Percentiles rank a stretch among this genome's conserved stretches.
These are phyloP conservation scores for Iris macrosiphon DNA, from an alignment of 106 monocot species.

Conservation along the genomic window DNA sequence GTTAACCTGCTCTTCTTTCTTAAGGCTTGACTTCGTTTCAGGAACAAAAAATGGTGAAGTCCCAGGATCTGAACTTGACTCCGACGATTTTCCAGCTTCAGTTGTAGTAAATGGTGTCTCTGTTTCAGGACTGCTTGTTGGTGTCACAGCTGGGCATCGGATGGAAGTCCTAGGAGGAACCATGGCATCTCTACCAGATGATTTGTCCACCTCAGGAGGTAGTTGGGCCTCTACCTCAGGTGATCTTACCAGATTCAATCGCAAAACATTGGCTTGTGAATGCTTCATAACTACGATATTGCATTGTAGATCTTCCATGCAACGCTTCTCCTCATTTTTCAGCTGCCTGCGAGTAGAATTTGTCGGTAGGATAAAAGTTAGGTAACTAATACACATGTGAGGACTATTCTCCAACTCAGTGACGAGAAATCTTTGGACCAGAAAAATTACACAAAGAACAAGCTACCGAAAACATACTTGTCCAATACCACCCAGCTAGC, in stretches of 20 bases:
- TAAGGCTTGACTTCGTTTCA: background rate
- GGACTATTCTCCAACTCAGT: background rate
- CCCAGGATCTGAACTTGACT: conserved; percentile 16
- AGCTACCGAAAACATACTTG: conserved; percentile 20
- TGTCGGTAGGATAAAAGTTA: conserved; percentile 17
- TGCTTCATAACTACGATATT: conserved; percentile 59
- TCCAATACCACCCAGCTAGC: conserved; percentile 68
- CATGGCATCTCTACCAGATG: conserved; percentile 2
- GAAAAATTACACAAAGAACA: background rate
- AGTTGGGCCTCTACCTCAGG: conserved; percentile 4
- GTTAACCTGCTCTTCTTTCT: background rate
- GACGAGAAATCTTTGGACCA: background rate
- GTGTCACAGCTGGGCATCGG: conserved; percentile 6
- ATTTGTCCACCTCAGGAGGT: conserved; percentile 2
- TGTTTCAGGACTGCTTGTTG: conserved; percentile 6
- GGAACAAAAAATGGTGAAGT: conserved; percentile 15
- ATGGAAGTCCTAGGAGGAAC: background rate
- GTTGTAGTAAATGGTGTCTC: conserved; percentile 6
- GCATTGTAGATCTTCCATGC: conserved; percentile 57
- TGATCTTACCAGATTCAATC: conserved; percentile 39
- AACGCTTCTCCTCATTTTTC: conserved; percentile 47
- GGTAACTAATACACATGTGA: background rate
- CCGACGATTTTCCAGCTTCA: conserved; percentile 17
- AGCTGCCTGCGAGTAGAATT: conserved; percentile 27
- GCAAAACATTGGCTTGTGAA: conserved; percentile 43